Evolutionary conservation across 768 basidiomycete species (phyloP), one percentile per base, ranked within the genome.

Genomic region (Lactarius indigo): DNA sequence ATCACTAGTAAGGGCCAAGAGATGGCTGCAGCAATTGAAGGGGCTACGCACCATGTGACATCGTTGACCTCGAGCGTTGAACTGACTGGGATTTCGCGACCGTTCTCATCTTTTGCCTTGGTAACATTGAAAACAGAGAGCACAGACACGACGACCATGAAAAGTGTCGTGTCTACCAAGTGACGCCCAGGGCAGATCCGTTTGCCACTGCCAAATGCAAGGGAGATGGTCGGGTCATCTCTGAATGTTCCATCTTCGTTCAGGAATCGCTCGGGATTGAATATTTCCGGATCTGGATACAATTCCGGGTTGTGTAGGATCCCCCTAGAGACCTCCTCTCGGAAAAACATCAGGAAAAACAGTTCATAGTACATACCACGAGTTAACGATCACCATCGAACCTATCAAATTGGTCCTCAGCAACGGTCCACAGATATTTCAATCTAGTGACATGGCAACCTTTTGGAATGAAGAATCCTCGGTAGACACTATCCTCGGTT

Each of bases 201-300:
- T 37, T 57, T 42, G 10, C 70, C 52, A 18, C 6, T 26, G 28
- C 60, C 66, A 72, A 20, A 70, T n/a, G 26, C 42, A 20, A 44
- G 42, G 20, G 42, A 20, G 42, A 44, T 44, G 7, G 4, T n/a
- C 20, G 42, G 42, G n/a, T 61, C 23, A 30, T 41, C 18, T 72
- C 61, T 8, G 70, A 70, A 41, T 68, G 41, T 31, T 64, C 63
- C 28, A 20, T 57, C 15, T 66, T 70, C 2, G 47, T 66, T 35
- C 60, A 72, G 20, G 57, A 55, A n/a, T 70, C 61, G 50, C 18
- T n/a, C 77, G 18, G 78, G 77, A 37, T 35, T 63, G 28, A 37
- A 37, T 44, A 20, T 44, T 44, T 44, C 42, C 20, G 42, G 42
- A 20, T 44, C 42, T 8, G 42, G 42, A 44, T 44, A 44, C 18